Percentiles rank a stretch among this genome's conserved stretches.
Conservation (phyloP, 73 alveolate species). For the Stentor roeselii region DNA sequence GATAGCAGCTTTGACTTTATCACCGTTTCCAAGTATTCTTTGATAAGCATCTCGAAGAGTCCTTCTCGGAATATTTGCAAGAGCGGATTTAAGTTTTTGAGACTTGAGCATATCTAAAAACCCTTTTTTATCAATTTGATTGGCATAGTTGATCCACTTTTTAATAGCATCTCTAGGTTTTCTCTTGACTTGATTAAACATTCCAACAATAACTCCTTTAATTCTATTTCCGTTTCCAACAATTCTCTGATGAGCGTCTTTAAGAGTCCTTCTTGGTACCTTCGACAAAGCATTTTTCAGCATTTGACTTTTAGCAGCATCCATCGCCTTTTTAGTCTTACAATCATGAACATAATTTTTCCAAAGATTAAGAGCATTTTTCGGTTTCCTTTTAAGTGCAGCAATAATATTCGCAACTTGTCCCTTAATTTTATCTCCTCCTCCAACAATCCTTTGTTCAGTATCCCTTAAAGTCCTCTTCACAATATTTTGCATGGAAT, state of each 20-base stretch:
- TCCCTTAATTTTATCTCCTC: conserved; percentile 14
- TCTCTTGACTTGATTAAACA: neutral
- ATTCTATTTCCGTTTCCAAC: conserved; percentile 11
- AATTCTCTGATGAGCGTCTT: neutral
- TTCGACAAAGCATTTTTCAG: neutral
- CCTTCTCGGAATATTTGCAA: neutral
- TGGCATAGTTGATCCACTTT: neutral
- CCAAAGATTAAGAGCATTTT: neutral
- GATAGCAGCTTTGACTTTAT: neutral
- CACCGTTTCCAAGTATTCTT: neutral
- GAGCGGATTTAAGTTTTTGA: neutral
- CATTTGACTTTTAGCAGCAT: neutral
- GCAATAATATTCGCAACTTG: neutral
- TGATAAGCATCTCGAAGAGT: neutral
- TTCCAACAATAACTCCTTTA: neutral
- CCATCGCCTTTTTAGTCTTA: neutral
- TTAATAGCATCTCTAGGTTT: conserved; percentile 3
- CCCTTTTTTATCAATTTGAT: neutral
- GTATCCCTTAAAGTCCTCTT: neutral
- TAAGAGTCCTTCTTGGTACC: neutral
- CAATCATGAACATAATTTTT: neutral
- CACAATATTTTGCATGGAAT: neutral
- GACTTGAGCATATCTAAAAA: neutral
- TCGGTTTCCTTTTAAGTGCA: neutral
- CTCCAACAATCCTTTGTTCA: conserved; percentile 12